Evolutionary conservation across 169 alveolate species (phyloP), one percentile per base, ranked within the genome.

Genomic region (Cryptosporidium muris): DNA sequence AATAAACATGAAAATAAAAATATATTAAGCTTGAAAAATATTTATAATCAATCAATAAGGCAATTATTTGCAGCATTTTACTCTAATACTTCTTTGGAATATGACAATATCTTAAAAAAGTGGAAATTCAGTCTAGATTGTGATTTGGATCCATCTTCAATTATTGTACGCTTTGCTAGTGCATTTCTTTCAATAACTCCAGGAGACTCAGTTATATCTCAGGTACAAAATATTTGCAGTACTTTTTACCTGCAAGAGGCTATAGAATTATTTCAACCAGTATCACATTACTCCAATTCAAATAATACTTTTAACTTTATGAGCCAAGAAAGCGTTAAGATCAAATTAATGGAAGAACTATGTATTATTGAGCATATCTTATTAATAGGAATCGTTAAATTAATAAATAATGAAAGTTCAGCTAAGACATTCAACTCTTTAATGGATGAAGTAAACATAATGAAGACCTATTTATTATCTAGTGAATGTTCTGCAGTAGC

Each of bases 361-460:
- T 58, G 85, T 38, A 74, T 74, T 12, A 56, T 74, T 45, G 74
- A 74, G 37, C 85, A 74, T 16, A 74, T 68, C 6, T 45, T 74
- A 54, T 62, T 74, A 42, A 49, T 62, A 54, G 68, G 68, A 6
- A 12, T 53, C 9, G 60, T 74, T 47, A 74, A 54, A 74, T 16
- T 74, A 16, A 60, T 74, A 11, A 42, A 63, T 53, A 14, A 47
- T 4, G 85, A 68, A 74, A 2, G 16, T 5, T 36, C 40, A 12
- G 45, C 43, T 38, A 74, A 58, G 25, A 74, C 85, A 74, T 74
- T 74, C 47, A 53, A 62, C 40, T 58, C 54, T 34, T 58, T 74
- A 74, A n/a, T 74, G 2, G 9, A 58, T 34, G 85, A 74, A 54
- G 37, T 74, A 40, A 42, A 43, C 51, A 54, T 42, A n/a, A 16